Conservation (phyloP, 495 filamentous ascomycete genomes). For the Oidiodendron maius region DNA sequence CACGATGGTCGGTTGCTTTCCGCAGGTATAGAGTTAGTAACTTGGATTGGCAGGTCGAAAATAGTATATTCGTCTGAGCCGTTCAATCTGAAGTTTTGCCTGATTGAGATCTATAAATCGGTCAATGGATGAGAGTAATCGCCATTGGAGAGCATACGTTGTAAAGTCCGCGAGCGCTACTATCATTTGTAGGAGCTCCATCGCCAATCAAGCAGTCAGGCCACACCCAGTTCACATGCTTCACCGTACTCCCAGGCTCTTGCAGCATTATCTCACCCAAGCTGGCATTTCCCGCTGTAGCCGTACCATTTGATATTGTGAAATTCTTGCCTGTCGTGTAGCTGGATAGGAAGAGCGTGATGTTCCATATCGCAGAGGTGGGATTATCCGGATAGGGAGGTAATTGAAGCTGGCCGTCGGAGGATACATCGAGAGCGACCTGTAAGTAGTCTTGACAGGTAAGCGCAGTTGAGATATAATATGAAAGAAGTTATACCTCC, state of each 20-base stretch:
- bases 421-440: constrained; percentile 59
- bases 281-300: constrained; percentile 45
- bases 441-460: constrained; percentile 48
- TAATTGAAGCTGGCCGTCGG: constrained; percentile 53
- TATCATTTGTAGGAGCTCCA: constrained; percentile 28
- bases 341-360: constrained; percentile 62
- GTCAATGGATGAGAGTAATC: neutral
- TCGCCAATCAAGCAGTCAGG: constrained; percentile 58
- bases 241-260: constrained; percentile 59
- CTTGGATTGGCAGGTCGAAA: constrained; percentile 58
- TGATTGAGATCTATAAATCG: constrained; percentile 50
- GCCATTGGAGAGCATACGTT: constrained; percentile 31
- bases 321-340: constrained; percentile 55
- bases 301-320: constrained; percentile 61
- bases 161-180: constrained; percentile 39
- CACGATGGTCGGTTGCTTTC: constrained; percentile 35
- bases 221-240: constrained; percentile 65
- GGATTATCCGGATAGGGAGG: constrained; percentile 46
- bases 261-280: constrained; percentile 55
- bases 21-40: constrained; percentile 55
- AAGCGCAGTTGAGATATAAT: neutral
- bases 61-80: constrained; percentile 59
- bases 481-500: constrained; percentile 43
- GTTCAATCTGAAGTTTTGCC: constrained; percentile 60
- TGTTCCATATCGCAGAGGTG: constrained; percentile 50